A percentile compares a stretch with the other conserved stretches of the same genome.
These are phyloP conservation scores for Uncinocarpus reesii DNA, from an alignment of 2,329 filamentous ascomycete genomes.

Conservation along the genomic window DNA sequence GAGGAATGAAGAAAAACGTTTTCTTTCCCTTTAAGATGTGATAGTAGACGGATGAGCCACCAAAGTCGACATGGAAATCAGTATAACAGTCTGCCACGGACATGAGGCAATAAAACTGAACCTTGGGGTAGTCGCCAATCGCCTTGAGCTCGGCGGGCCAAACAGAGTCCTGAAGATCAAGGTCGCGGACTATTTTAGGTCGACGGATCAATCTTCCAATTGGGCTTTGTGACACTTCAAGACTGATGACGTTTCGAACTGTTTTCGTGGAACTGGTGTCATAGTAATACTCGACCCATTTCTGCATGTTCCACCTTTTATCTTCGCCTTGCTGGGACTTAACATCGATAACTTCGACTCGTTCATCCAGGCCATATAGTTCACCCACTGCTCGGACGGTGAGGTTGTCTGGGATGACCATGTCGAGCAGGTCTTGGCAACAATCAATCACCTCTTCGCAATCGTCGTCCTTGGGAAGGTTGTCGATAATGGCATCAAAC, in stretches of 20 bases:
- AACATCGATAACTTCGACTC: slow-evolving; percentile 58
- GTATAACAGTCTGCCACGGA: slow-evolving; percentile 61
- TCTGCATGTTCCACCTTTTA: slow-evolving; percentile 54
- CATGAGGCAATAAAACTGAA: slow-evolving; percentile 61
- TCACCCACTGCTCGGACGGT: slow-evolving; percentile 55
- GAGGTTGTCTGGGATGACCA: slow-evolving; percentile 56
- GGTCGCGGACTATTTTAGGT: slow-evolving; percentile 55
- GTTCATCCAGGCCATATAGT: slow-evolving; percentile 52
- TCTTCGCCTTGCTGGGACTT: slow-evolving; percentile 58
- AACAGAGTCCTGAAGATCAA: slow-evolving; percentile 45
- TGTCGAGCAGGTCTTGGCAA: slow-evolving; percentile 55
- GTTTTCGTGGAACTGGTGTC: slow-evolving; percentile 49
- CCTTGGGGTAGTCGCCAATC: slow-evolving; percentile 49
- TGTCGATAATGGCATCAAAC: slow-evolving; percentile 30
- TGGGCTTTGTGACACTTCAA: slow-evolving; percentile 56
- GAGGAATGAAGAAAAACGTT: slow-evolving; percentile 62
- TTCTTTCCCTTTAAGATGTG: slow-evolving; percentile 60
- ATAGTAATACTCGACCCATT: slow-evolving; percentile 60
- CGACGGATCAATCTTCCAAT: slow-evolving; percentile 53
- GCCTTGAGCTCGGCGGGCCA: slow-evolving; percentile 44
- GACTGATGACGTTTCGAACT: slow-evolving; percentile 59
- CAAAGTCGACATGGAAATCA: slow-evolving; percentile 63
- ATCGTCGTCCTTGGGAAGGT: slow-evolving; percentile 27
- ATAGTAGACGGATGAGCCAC: slow-evolving; percentile 60
- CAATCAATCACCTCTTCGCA: slow-evolving; percentile 44